Evolutionary conservation across 2,329 filamentous ascomycete genomes (phyloP).

Genomic region (Pseudocercospora musae): DNA sequence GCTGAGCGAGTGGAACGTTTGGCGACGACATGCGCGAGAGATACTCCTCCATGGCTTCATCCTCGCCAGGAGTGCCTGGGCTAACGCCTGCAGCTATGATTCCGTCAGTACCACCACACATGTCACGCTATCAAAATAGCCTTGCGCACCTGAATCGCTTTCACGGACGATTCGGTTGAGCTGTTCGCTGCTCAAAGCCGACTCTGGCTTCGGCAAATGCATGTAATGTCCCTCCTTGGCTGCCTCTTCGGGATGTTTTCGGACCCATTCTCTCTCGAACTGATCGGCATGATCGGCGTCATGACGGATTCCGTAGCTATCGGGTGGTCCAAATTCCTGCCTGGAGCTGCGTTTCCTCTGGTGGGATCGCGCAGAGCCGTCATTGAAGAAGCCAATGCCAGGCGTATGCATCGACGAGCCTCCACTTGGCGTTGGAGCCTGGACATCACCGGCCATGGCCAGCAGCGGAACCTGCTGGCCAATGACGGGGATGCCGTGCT

Average conservation of each 20-base stretch:
- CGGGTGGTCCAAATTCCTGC: conserved; percentile 71
- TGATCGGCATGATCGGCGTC: conserved; percentile 72
- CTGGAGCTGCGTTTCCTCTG: conserved; percentile 68
- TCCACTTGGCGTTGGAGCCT: conserved; percentile 82
- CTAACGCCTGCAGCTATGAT: conserved; percentile 34
- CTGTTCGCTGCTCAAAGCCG: conserved; percentile 83
- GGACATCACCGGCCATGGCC: conserved; percentile 86
- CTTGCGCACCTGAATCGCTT: conserved; percentile 53
- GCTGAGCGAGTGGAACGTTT: conserved; percentile 41
- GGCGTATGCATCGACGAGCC: conserved; percentile 40
- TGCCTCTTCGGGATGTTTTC: conserved; percentile 80
- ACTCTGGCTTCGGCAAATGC: conserved; percentile 65
- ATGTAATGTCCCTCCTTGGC: conserved; percentile 72
- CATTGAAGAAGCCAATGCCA: conserved; percentile 54
- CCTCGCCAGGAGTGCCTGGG: conserved; percentile 78
- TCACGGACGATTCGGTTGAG: conserved; percentile 84
- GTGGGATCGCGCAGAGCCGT: conserved; percentile 56
- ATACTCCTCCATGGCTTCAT: conserved; percentile 84
- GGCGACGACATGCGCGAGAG: conserved; percentile 72
- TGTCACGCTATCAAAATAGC: background rate
- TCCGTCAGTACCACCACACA: conserved; percentile 16
- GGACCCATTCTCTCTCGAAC: conserved; percentile 87
- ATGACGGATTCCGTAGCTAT: conserved; percentile 90
- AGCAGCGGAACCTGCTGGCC: conserved; percentile 93
- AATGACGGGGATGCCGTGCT: conserved; percentile 88